These are phyloP conservation scores for Diaporthe vaccinii DNA, from an alignment of 2,329 filamentous ascomycete genomes.

Conservation along the genomic window DNA sequence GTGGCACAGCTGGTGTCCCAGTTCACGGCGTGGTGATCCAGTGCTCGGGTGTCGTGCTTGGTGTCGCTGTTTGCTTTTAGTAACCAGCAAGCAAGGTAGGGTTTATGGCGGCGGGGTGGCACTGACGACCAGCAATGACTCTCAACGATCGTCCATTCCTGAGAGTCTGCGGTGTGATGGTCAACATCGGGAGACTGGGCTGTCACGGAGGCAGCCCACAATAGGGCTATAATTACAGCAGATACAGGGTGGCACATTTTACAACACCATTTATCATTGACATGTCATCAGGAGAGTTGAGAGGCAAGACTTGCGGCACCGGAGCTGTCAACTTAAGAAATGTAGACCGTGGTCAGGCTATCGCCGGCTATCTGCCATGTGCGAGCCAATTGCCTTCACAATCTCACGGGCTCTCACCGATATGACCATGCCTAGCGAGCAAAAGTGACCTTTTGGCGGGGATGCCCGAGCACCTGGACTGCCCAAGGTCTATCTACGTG, in stretches of 20 bases:
- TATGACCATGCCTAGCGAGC: not conserved
- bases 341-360: not conserved
- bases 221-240: not conserved
- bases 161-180: not conserved
- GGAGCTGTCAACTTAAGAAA: not conserved
- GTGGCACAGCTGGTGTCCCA: conserved; percentile 17
- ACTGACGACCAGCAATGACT: not conserved
- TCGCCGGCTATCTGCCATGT: too few relatives aligned
- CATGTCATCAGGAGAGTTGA: not conserved
- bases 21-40: conserved; percentile 2
- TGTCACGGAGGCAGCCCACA: not conserved
- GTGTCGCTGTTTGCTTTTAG: not conserved
- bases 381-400: not conserved
- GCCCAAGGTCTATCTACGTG: not conserved
- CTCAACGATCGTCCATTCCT: not conserved
- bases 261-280: not conserved
- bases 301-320: not conserved
- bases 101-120: too few relatives aligned
- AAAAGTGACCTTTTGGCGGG: fast-evolving
- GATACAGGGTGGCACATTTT: not conserved
- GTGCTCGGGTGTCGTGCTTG: not conserved
- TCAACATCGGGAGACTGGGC: not conserved
- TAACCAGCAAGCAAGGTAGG: too few relatives aligned
- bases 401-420: fast-evolving
- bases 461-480: not conserved